Percentiles rank a stretch among this genome's conserved stretches.
Evolutionary conservation across 2,329 filamentous ascomycete species (phyloP).

Genomic region (Botrytis medusae): DNA sequence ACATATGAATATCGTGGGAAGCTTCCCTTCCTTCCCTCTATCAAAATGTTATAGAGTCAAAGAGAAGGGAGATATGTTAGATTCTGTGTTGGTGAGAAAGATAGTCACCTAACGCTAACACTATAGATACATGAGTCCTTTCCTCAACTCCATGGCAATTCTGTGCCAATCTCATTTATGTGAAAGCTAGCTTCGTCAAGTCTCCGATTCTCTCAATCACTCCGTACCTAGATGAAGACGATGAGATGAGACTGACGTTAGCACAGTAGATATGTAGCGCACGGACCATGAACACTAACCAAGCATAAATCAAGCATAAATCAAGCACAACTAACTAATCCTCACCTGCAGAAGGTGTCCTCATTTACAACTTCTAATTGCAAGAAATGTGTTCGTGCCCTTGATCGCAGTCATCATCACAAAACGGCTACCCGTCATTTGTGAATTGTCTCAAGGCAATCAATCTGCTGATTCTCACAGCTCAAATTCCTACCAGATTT

Average conservation of each 20-base stretch:
- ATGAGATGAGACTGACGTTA: not conserved
- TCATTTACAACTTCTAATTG: not conserved
- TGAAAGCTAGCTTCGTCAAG: not conserved
- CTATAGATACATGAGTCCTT: not conserved
- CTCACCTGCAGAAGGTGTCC: constrained; percentile 4
- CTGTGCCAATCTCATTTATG: not conserved
- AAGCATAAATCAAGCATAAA: constrained; percentile 11
- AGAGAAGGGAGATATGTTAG: not conserved
- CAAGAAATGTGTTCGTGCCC: constrained; percentile 8
- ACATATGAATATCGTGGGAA: not conserved
- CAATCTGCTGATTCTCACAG: not conserved
- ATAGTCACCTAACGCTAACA: not conserved
- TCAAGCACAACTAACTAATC: not conserved
- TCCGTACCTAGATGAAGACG: not conserved
- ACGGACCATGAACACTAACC: not conserved
- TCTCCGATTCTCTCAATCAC: not conserved
- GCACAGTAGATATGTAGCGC: not conserved
- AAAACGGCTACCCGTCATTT: not conserved
- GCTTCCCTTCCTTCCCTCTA: not conserved
- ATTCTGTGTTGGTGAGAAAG: not conserved
- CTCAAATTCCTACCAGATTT: not conserved
- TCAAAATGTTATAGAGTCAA: not conserved
- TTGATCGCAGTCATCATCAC: constrained; percentile 7
- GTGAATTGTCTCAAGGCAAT: not conserved
- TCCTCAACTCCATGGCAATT: not conserved